Evolutionary conservation across 1,284 basidiomycete species (phyloP), one percentile per base, ranked within the genome.

Genomic region (Xanthoconium separans): DNA sequence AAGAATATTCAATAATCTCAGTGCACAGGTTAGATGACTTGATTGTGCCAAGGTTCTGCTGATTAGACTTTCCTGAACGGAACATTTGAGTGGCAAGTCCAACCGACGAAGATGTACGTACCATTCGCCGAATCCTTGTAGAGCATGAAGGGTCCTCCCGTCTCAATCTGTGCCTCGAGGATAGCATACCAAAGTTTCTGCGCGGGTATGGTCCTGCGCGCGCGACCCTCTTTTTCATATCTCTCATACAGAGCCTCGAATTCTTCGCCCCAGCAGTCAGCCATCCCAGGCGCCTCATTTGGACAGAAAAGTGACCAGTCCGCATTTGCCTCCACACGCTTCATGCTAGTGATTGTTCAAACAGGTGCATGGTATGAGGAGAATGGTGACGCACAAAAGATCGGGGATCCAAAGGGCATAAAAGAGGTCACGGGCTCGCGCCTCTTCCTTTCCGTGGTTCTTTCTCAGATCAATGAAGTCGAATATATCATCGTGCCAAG

Each of bases 171-270:
- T 10, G 95, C 87, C 70, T 99, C 96, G 50, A 99, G 79, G 63
- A 99, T 89, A 44, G 95, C 93, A 71, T 98, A 98, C 96, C 97
- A 99, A 43, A 99, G 84, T 77, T 99, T 98, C 74, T 99, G 97
- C 11, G 97, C 97, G 60, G 95, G 89, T 65, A 99, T 80, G 20
- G 85, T 85, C 77, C 91, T 92, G 69, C 89, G 87, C 29, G 85
- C 91, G 51, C 94, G 91, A 45, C 95, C 95, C 69, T 96, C 94
- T 48, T 79, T 82, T 77, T 99, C 97, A 71, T 99, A 99, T 60
- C 81, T 84, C 70, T 87, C 85, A 72, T 94, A 99, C 18, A 99
- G 79, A 15, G 79, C 81, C 70, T 97, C 94, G 63, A 99, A 99
- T 70, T 96, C 93, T 40, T 87, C 90, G 43, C 94, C 89, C 75